These are phyloP conservation scores for Dendrothele bispora DNA, from an alignment of 768 basidiomycete genomes.

Conservation along the genomic window DNA sequence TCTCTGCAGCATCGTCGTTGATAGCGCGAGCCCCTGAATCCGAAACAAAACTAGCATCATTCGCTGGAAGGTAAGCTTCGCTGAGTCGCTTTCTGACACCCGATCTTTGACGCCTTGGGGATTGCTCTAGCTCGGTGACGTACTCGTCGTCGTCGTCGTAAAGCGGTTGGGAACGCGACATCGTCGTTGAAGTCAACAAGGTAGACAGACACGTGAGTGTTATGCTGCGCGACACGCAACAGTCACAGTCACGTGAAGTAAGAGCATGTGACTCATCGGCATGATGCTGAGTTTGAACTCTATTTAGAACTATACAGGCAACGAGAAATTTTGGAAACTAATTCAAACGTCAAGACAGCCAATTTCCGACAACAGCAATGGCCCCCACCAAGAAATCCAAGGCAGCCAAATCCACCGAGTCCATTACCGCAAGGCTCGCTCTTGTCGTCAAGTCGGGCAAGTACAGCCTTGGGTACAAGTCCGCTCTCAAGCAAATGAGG, in stretches of 20 bases:
- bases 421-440: slow-evolving; percentile 86
- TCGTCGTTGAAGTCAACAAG: slow-evolving; percentile 7
- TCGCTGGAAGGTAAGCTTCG: slow-evolving; percentile 50
- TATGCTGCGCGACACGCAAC: not conserved
- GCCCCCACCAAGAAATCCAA: slow-evolving; percentile 96
- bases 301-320: slow-evolving; percentile 2
- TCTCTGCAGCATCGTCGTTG: slow-evolving; percentile 90
- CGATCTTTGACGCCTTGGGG: slow-evolving; percentile 38
- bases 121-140: slow-evolving; percentile 38
- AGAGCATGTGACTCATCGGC: not conserved
- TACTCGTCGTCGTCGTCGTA: slow-evolving; percentile 32
- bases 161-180: slow-evolving; percentile 27
- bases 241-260: not conserved
- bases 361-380: slow-evolving; percentile 54
- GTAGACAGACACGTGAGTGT: slow-evolving; percentile 6
- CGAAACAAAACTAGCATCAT: slow-evolving; percentile 40
- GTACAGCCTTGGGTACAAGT: slow-evolving; percentile 97
- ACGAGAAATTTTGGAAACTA: not conserved
- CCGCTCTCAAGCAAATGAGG: slow-evolving; percentile 97
- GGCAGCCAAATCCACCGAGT: slow-evolving; percentile 89
- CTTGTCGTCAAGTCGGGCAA: slow-evolving; percentile 99
- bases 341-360: not conserved
- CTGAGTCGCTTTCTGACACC: slow-evolving; percentile 59
- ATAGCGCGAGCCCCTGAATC: slow-evolving; percentile 38
- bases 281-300: not conserved